These are phyloP conservation scores for Aspergillus ustus DNA, from an alignment of 2,329 filamentous ascomycete species.

Conservation along the genomic window DNA sequence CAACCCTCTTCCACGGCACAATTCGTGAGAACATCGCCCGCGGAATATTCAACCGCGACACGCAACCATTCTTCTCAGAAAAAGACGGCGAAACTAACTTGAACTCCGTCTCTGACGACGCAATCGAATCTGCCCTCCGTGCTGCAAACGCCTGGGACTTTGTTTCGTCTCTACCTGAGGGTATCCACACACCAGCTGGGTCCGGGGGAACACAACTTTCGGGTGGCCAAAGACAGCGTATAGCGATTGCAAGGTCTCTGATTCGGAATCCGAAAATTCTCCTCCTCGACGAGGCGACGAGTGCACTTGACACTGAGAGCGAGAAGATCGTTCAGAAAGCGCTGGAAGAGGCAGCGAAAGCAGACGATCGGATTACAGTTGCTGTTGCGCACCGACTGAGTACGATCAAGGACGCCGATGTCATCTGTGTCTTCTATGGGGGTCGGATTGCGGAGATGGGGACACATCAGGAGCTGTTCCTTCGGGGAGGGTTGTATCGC, in stretches of 20 bases:
- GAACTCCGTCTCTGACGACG: conserved; percentile 65
- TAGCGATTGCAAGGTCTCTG: conserved; percentile 88
- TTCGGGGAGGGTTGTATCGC: conserved; percentile 42
- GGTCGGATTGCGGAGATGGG: conserved; percentile 84
- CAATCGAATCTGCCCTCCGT: conserved; percentile 76
- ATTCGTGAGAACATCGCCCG: conserved; percentile 90
- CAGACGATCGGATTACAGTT: conserved; percentile 80
- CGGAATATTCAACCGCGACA: conserved; percentile 67
- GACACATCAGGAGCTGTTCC: conserved; percentile 74
- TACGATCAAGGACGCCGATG: conserved; percentile 91
- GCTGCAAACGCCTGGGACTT: conserved; percentile 95
- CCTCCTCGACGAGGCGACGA: conserved; percentile 76
- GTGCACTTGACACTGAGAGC: conserved; percentile 55
- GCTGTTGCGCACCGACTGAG: conserved; percentile 90
- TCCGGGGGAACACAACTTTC: conserved; percentile 83
- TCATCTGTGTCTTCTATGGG: conserved; percentile 93
- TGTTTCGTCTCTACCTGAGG: conserved; percentile 82
- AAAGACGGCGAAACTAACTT: not conserved
- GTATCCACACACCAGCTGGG: conserved; percentile 83
- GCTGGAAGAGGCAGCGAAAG: conserved; percentile 74
- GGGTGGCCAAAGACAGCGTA: conserved; percentile 92
- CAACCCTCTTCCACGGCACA: conserved; percentile 90
- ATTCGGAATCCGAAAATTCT: conserved; percentile 87
- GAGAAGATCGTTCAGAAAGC: conserved; percentile 67
- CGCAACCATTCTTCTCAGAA: not conserved